phyloP scores from a whole-genome alignment of 805 yeast species.

The Yarrowia sp. region DNA sequence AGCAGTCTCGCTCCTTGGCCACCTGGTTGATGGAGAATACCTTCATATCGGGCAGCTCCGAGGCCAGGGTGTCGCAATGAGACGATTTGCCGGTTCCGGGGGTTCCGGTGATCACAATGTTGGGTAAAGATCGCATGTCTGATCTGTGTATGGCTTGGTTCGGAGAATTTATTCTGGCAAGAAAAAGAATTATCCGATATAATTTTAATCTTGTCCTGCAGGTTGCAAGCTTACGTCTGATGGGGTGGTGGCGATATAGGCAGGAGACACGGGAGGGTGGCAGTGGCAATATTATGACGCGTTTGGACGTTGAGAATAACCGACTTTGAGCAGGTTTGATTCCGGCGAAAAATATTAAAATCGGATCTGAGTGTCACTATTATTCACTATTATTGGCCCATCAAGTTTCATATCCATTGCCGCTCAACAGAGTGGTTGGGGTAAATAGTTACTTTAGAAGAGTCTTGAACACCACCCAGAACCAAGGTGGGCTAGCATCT shows the following conservation, averaged over 20 bases:
- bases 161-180: neutral
- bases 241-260: neutral
- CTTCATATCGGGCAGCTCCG: conserved; percentile 50
- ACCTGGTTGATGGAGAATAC: conserved; percentile 72
- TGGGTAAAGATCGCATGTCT: conserved; percentile 36
- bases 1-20: conserved; percentile 73
- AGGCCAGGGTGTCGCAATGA: conserved; percentile 60
- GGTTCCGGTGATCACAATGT: conserved; percentile 90
- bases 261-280: neutral
- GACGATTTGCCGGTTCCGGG: conserved; percentile 89
- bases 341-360: too few relatives aligned
- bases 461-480: too few relatives aligned
- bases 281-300: too few relatives aligned
- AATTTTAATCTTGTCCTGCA: conserved; percentile 5
- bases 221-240: neutral
- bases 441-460: too few relatives aligned
- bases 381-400: too few relatives aligned
- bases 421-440: too few relatives aligned
- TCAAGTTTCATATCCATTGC: too few relatives aligned
- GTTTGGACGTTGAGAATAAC: too few relatives aligned
- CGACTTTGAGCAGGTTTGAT: too few relatives aligned
- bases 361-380: too few relatives aligned
- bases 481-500: too few relatives aligned
- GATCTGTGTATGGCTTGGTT: conserved; percentile 2
- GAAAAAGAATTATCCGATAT: conserved; percentile 18